Evolutionary conservation across 1,284 basidiomycete species (phyloP), one percentile per base, ranked within the genome.

Genomic region (Microbotryomycetes sp.): DNA sequence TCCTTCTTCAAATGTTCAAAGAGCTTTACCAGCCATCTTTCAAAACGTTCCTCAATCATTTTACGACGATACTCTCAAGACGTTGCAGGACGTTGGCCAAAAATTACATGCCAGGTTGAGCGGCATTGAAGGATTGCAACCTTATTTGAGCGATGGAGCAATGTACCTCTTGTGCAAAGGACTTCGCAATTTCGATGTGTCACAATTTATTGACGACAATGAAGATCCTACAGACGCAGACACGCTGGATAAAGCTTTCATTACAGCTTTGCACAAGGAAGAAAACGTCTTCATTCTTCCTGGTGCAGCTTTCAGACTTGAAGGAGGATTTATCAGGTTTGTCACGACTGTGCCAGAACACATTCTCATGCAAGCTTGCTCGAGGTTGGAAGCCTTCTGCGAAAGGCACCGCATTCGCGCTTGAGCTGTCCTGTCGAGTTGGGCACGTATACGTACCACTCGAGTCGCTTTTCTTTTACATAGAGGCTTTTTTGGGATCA

Each of bases 251-350:
- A 68, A 73, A 26, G 75, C 71, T 1, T 76, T 77, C 61, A 69
- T 71, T 52, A 69, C 69, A 32, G 73, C 72, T 4, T 60, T 77
- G 2, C 72, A 74, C 58, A 51, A 67, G 22, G 75, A 77, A 60
- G 72, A 77, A 65, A 72, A 72, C 23, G 63, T 75, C 16, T 76
- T 76, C 59, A 71, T 75, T 42, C 66, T 77, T 15, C 75, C 76
- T 1, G 75, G 76, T 1, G 54, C 68, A 2, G 73, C 72, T 54
- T 77, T 77, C 60, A 59, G 63, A 9, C 58, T 74, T 31, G 67
- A 70, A 4, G 74, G 36, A 42, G 36, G 74, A 14, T 75, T 73
- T 69, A 68, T 77, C 59, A 66, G 76, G 12, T 63, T 77, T 49
- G 76, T 77, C 4, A 70, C 74, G 7, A 76, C 73, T 19, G 71